Evolutionary conservation across 179 eudicot genomes (phyloP), one percentile per base, ranked within the genome.

Genomic region (Actinidia polygama): DNA sequence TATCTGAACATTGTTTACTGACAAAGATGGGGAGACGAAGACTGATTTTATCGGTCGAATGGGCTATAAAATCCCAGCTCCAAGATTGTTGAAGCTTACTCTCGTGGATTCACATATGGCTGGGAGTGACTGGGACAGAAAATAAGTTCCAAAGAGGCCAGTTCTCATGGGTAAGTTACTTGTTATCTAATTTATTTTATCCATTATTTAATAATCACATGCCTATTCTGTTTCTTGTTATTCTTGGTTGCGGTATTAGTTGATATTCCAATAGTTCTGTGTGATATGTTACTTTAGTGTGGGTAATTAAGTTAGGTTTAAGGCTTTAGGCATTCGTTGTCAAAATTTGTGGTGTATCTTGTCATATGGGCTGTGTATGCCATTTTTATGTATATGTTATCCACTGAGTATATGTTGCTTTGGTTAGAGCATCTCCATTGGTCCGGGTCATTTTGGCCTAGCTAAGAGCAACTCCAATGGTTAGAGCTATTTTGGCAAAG

Each of bases 21-120:
- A 96, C 79, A 96, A 95, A 87, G 98, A 96, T 86, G 99, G 98
- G 72, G 93, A 88, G 86, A 91, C 95, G 3, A 96, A 96, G 86
- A 96, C 99, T 2, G 99, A 96, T 7, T 96, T 96, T 72, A 18
- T 87, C 61, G 98, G 98, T 57, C 89, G 98, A 53, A 94, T 94
- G 97, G 99, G 99, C 26, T 90, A 94, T 74, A 94, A 86, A 70
- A 93, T 93, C 19, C 90, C 98, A 14, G 98, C 99, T 85, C 99
- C 99, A 16, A 90, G 98, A 81, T 84, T 96, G 85, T 89, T 96
- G 81, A 96, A 93, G 93, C 88, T 96, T 50, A 92, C 95, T 80
- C 99, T 98, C 21, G 87, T 96, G 47, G 98, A 95, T 93, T 88
- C 99, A 21, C 98, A 95, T 88, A 78, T 91, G 91, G 99, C 99